Percentiles rank a stretch among this genome's conserved stretches.
phyloP scores from a whole-genome alignment of 2,329 filamentous ascomycete species.

The Paramyrothecium sp. region DNA sequence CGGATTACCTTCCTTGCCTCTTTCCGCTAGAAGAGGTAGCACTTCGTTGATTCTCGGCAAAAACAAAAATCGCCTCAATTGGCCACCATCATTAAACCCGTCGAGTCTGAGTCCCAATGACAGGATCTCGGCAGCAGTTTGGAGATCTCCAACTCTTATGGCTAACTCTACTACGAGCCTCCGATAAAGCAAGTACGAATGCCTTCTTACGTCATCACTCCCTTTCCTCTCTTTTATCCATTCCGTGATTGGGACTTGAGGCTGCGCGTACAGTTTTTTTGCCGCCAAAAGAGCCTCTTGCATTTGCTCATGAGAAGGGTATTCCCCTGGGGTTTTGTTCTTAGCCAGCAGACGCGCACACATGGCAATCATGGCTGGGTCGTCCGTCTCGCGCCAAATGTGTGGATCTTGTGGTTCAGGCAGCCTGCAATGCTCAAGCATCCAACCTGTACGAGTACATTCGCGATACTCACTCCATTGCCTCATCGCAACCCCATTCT shows the following conservation, averaged over 20 bases:
- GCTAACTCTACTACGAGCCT: not conserved
- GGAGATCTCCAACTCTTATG: not conserved
- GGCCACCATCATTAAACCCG: slow-evolving; percentile 1
- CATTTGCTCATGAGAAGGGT: not conserved
- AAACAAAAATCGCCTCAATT: not conserved
- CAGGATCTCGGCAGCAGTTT: not conserved
- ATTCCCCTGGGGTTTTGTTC: slow-evolving; percentile 4
- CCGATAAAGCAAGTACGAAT: slow-evolving; percentile 3
- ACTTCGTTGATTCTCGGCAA: not conserved
- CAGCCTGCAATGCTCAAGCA: slow-evolving; percentile 5
- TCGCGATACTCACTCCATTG: slow-evolving; percentile 4
- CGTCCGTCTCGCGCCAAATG: slow-evolving; percentile 5
- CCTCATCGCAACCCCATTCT: not conserved
- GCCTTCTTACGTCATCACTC: not conserved
- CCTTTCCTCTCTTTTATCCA: not conserved
- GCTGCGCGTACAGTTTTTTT: slow-evolving; percentile 2
- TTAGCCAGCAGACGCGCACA: slow-evolving; percentile 4
- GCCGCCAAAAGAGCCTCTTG: not conserved
- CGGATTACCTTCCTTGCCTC: not conserved
- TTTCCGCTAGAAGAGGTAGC: not conserved
- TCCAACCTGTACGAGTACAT: slow-evolving; percentile 5
- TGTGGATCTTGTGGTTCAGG: slow-evolving; percentile 3
- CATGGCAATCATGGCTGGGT: slow-evolving; percentile 3
- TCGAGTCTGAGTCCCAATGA: slow-evolving; percentile 1
- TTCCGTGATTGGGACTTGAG: slow-evolving; percentile 1